These are phyloP conservation scores for Ogataea philodendri DNA, from an alignment of 805 yeast genomes.

Conservation along the genomic window DNA sequence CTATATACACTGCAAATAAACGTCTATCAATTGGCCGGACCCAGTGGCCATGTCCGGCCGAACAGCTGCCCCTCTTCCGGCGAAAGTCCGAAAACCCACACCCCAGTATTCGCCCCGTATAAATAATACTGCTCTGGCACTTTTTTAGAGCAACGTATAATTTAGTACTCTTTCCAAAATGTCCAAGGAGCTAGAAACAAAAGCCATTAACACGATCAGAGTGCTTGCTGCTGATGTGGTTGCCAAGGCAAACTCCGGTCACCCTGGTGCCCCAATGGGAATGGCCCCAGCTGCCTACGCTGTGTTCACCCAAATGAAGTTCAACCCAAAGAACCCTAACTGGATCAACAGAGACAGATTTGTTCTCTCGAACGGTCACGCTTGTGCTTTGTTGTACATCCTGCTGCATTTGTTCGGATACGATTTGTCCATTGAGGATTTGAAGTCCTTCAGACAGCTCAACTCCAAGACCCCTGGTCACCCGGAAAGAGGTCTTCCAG, in stretches of 20 bases:
- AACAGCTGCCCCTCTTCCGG: slow-evolving; percentile 5
- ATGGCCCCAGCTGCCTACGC: slow-evolving; percentile 95
- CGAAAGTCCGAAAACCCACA: slow-evolving; percentile 10
- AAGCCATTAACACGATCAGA: slow-evolving; percentile 86
- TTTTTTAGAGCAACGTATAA: slow-evolving; percentile 11
- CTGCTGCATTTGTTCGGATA: slow-evolving; percentile 85
- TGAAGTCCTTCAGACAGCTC: slow-evolving; percentile 86
- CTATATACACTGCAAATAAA: no score
- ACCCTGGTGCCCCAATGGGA: slow-evolving; percentile 99
- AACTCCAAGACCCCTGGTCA: slow-evolving; percentile 95
- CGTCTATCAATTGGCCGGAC: no score
- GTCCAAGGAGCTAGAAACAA: slow-evolving; percentile 59
- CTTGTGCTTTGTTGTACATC: slow-evolving; percentile 84
- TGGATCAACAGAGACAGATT: slow-evolving; percentile 97
- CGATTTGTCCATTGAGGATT: slow-evolving; percentile 76
- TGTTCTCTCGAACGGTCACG: slow-evolving; percentile 94
- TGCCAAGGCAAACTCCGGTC: slow-evolving; percentile 89
- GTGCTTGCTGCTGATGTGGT: slow-evolving; percentile 85
- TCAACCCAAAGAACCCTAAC: slow-evolving; percentile 86
- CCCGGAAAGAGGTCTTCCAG: slow-evolving; percentile 88
- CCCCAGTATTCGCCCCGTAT: slow-evolving; percentile 6
- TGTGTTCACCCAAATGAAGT: slow-evolving; percentile 72
- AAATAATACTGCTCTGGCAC: slow-evolving; percentile 2
- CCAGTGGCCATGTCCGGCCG: background rate
- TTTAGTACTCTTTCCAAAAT: slow-evolving; percentile 16